Conservation (phyloP, 306 rosid genomes). For the Luffa aegyptiaca region DNA sequence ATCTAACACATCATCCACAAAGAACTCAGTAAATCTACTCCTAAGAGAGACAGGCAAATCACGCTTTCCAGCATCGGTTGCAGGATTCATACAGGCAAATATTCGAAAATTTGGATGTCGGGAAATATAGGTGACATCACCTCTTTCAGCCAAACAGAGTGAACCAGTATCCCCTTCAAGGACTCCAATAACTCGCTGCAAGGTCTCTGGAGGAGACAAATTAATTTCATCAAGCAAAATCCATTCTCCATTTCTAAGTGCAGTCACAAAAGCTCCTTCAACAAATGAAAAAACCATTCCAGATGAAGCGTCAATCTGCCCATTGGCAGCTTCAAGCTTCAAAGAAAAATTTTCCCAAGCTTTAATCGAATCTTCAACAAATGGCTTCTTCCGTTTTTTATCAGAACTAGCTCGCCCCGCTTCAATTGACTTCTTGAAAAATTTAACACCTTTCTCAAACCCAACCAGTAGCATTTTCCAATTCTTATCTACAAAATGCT, state of each 20-base stretch:
- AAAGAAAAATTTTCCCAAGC: slow-evolving; percentile 54
- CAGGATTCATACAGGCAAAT: slow-evolving; percentile 99
- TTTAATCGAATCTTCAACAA: slow-evolving; percentile 37
- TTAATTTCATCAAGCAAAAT: slow-evolving; percentile 96
- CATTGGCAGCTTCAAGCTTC: slow-evolving; percentile 39
- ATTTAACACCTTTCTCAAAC: slow-evolving; percentile 30
- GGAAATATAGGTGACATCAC: slow-evolving; percentile 59
- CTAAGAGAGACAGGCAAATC: slow-evolving; percentile 75
- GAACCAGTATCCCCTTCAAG: slow-evolving; percentile 81
- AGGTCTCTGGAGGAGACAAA: slow-evolving; percentile 92
- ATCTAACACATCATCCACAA: slow-evolving; percentile 76
- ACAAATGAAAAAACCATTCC: slow-evolving; percentile 88
- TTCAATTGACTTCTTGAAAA: slow-evolving; percentile 22
- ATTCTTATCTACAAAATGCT: slow-evolving; percentile 29
- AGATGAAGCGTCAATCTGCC: slow-evolving; percentile 37
- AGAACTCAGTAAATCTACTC: slow-evolving; percentile 88
- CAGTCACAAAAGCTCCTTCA: slow-evolving; percentile 87
- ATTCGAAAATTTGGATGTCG: slow-evolving; percentile 82
- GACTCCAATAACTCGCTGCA: slow-evolving; percentile 86
- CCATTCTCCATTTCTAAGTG: slow-evolving; percentile 86
- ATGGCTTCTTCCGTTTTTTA: slow-evolving; percentile 57
- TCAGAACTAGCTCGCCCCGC: slow-evolving; percentile 23
- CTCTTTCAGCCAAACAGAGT: slow-evolving; percentile 87
- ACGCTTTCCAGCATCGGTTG: slow-evolving; percentile 96
- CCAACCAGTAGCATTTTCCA: slow-evolving; percentile 44